These are phyloP conservation scores for Aegilops longissima DNA, from an alignment of 176 grass and related monocot genomes.

Conservation along the genomic window DNA sequence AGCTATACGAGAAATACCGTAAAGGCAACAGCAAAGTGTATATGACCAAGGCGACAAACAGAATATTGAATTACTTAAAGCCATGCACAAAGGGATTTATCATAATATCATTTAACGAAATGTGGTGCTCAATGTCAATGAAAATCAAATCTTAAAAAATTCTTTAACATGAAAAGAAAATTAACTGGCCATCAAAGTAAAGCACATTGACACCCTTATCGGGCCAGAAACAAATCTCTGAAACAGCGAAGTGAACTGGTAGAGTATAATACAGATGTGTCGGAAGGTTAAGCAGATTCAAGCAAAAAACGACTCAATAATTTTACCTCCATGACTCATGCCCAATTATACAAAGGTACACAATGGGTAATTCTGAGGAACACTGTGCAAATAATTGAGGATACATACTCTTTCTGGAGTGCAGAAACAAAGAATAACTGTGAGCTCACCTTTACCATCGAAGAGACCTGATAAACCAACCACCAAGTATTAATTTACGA, in stretches of 20 bases:
- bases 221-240: background rate
- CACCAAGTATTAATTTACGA: slow-evolving; percentile 28
- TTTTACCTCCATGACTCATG: slow-evolving; percentile 3
- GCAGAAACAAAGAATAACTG: slow-evolving; percentile 16
- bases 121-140: background rate
- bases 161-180: slow-evolving; percentile 15
- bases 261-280: background rate
- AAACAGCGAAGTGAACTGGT: background rate
- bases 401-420: slow-evolving; percentile 34
- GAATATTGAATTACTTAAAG: background rate
- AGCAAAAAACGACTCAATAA: slow-evolving; percentile 6
- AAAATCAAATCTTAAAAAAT: background rate
- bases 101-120: background rate
- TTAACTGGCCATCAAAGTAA: background rate
- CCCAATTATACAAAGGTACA: background rate
- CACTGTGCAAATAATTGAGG: background rate
- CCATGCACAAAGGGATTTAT: background rate
- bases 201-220: background rate
- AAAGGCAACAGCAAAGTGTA: background rate
- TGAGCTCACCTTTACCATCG: slow-evolving; percentile 84
- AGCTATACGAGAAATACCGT: background rate
- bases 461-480: slow-evolving; percentile 59
- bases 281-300: background rate
- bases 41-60: background rate
- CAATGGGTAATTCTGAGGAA: background rate